A percentile compares a stretch with the other conserved stretches of the same genome.
phyloP scores from a whole-genome alignment of 805 yeast genomes.

The Kregervanrija delftensis region DNA sequence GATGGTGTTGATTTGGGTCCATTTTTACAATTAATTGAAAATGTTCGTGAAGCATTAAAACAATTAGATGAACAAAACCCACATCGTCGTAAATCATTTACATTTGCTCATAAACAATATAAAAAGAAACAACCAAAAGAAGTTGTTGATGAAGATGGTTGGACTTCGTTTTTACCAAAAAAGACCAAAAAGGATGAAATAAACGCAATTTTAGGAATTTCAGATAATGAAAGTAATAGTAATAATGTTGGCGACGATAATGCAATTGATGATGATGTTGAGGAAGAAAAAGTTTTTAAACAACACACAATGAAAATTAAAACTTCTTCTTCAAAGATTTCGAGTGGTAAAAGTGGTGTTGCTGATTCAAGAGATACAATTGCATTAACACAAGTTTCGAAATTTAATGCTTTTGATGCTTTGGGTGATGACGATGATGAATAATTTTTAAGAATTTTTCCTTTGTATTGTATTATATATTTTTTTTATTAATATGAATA shows the following conservation, averaged over 20 bases:
- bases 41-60: conserved; percentile 41
- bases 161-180: conserved; percentile 57
- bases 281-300: conserved; percentile 35
- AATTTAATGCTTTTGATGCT: conserved; percentile 80
- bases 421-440: conserved; percentile 54
- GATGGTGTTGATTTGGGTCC: conserved; percentile 57
- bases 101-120: conserved; percentile 29
- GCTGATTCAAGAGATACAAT: conserved; percentile 60
- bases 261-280: conserved; percentile 40
- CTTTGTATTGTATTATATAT: too few relatives aligned
- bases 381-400: conserved; percentile 57
- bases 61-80: conserved; percentile 26
- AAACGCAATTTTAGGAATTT: conserved; percentile 23
- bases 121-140: conserved; percentile 42
- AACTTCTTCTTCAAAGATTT: conserved; percentile 69
- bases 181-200: conserved; percentile 23
- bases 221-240: too few relatives aligned
- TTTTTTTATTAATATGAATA: too few relatives aligned
- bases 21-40: conserved; percentile 60
- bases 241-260: conserved; percentile 17
- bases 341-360: conserved; percentile 60
- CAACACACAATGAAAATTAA: conserved; percentile 48
- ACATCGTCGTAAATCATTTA: conserved; percentile 57
- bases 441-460: background rate
- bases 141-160: conserved; percentile 71